phyloP scores from a whole-genome alignment of 306 rosid genomes.

The Hippophae tibetana region DNA sequence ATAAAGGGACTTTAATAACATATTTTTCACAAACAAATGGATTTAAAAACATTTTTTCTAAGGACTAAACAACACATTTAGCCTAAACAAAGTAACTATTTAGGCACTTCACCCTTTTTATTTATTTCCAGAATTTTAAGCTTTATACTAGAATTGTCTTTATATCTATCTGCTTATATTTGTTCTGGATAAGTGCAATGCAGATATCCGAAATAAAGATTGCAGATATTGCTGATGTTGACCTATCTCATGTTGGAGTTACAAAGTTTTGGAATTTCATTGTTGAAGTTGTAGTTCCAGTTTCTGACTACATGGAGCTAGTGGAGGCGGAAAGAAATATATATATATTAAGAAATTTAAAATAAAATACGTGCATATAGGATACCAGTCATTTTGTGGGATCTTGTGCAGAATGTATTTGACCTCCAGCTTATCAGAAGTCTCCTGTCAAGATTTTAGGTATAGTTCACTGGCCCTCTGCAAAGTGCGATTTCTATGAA shows the following conservation, averaged over 20 bases:
- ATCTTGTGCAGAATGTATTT: constrained; percentile 67
- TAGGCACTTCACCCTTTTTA: no score
- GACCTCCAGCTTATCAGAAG: constrained; percentile 72
- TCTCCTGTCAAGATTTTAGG: constrained; percentile 83
- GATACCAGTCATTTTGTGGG: constrained; percentile 16
- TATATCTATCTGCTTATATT: constrained; percentile 8
- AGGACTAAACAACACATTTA: no score
- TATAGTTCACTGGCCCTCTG: constrained; percentile 19
- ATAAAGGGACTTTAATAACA: no score
- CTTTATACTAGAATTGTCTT: background rate
- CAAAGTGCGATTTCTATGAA: constrained; percentile 3
- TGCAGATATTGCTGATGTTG: constrained; percentile 85
- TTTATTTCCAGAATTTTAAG: background rate
- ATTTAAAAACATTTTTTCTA: no score
- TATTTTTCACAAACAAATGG: no score
- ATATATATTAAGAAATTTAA: constrained; percentile 10
- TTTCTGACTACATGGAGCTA: constrained; percentile 84
- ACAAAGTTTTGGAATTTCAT: constrained; percentile 61
- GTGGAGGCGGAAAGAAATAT: constrained; percentile 53
- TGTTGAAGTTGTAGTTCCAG: constrained; percentile 89
- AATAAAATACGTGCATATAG: constrained; percentile 16
- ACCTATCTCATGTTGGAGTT: constrained; percentile 65
- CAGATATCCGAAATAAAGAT: constrained; percentile 80
- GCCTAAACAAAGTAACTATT: no score
- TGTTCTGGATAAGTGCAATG: constrained; percentile 19